Evolutionary conservation across 1,139 yeast species (phyloP).

Genomic region (Candida pseudoviswanathii): DNA sequence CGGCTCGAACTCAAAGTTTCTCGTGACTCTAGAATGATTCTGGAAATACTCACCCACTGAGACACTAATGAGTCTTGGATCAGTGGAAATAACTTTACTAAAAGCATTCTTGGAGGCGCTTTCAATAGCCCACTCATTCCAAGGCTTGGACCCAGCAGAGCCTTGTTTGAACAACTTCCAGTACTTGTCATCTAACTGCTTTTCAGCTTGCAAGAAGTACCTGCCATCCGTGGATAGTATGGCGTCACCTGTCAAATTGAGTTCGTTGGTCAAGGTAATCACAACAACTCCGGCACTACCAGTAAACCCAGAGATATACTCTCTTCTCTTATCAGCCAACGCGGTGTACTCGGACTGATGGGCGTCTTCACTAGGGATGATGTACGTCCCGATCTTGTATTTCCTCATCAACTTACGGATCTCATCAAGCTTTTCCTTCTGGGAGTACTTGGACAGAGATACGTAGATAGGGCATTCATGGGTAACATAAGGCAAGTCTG

Average conservation of each 20-base stretch:
- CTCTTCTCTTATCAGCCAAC: conserved; percentile 52
- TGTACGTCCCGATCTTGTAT: conserved; percentile 49
- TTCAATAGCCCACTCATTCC: conserved; percentile 41
- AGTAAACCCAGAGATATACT: conserved; percentile 53
- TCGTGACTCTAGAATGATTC: conserved; percentile 22
- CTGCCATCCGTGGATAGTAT: conserved; percentile 61
- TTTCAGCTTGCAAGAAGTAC: conserved; percentile 52
- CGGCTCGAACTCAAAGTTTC: conserved; percentile 34
- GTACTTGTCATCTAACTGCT: conserved; percentile 34
- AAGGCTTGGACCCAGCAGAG: conserved; percentile 33
- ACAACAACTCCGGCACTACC: conserved; percentile 62
- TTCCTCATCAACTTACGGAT: conserved; percentile 45
- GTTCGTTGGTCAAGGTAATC: conserved; percentile 42
- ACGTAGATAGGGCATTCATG: conserved; percentile 12
- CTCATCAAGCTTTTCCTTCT: conserved; percentile 27
- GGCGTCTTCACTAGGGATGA: conserved; percentile 62
- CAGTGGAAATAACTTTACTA: conserved; percentile 42
- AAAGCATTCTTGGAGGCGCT: conserved; percentile 35
- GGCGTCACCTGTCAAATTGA: conserved; percentile 37
- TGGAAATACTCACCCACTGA: conserved; percentile 38
- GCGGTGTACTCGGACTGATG: conserved; percentile 60
- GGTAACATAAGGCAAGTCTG: conserved; percentile 28
- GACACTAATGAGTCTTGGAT: conserved; percentile 39
- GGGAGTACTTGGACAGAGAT: conserved; percentile 12
- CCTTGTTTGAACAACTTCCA: conserved; percentile 49